phyloP scores from a whole-genome alignment of 768 basidiomycete species.

The Lactarius sanguifluus region DNA sequence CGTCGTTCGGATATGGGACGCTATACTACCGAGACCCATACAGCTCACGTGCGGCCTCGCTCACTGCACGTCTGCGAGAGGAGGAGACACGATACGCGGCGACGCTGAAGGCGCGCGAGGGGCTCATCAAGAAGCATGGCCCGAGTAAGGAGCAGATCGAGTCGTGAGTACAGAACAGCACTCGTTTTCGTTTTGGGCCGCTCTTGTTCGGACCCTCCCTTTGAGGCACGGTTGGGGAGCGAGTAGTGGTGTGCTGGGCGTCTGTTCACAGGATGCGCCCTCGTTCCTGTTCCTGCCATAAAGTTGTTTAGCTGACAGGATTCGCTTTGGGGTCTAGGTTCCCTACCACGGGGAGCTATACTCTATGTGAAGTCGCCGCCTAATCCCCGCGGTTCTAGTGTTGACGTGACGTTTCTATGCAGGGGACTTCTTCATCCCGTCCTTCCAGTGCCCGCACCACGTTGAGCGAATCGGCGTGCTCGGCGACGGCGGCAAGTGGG shows the following conservation, averaged over 20 bases:
- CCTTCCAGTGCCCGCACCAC: constrained; percentile 51
- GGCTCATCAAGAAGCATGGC: constrained; percentile 12
- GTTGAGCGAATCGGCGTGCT: constrained; percentile 49
- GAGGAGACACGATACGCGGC: constrained; percentile 13
- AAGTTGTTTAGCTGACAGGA: background rate
- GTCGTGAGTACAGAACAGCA: constrained; percentile 10
- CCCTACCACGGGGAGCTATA: constrained; percentile 8
- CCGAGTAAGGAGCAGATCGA: constrained; percentile 9
- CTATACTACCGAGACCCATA: constrained; percentile 6
- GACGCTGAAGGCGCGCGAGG: background rate
- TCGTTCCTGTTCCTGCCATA: background rate
- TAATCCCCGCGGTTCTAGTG: too few relatives aligned
- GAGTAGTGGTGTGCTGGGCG: background rate
- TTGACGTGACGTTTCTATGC: background rate
- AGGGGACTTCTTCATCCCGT: constrained; percentile 55
- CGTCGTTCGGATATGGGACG: background rate
- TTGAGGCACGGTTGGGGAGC: background rate
- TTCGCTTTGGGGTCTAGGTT: constrained; percentile 6
- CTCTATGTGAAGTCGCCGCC: background rate
- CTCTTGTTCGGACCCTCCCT: background rate
- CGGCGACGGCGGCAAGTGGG: constrained; percentile 58
- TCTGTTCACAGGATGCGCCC: background rate
- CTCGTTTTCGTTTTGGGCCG: background rate
- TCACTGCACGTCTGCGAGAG: background rate
- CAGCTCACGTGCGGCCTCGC: background rate